phyloP scores from a whole-genome alignment of 2,329 filamentous ascomycete species.

The Aspergillus japonicus region DNA sequence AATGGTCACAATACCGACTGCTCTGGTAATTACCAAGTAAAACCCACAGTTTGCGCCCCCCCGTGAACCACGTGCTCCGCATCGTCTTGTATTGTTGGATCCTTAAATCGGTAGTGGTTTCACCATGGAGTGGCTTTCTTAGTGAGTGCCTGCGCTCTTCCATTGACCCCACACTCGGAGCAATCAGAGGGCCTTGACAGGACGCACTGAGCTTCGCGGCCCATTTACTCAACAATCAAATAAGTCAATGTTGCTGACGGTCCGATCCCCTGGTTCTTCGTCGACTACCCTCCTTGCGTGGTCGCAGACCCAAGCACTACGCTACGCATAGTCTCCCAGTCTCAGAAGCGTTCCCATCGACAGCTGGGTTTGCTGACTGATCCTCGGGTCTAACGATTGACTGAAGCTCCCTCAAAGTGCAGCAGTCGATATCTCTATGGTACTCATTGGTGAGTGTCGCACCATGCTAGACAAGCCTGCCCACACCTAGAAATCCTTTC shows the following conservation, averaged over 20 bases:
- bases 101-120: constrained; percentile 5
- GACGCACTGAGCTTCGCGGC: constrained; percentile 6
- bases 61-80: constrained; percentile 4
- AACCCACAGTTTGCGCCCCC: neutral
- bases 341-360: neutral
- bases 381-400: neutral
- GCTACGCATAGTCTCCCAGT: neutral
- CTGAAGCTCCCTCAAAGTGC: neutral
- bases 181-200: constrained; percentile 4
- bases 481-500: neutral
- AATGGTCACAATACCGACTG: neutral
- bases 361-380: neutral
- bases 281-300: neutral
- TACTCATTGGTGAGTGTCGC: neutral
- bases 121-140: neutral
- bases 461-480: neutral
- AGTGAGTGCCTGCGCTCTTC: neutral
- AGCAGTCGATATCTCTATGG: neutral
- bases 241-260: neutral
- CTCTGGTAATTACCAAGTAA: neutral
- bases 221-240: neutral
- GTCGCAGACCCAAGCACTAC: neutral
- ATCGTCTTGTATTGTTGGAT: constrained; percentile 1
- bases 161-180: constrained; percentile 5
- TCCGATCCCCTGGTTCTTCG: neutral